phyloP scores from a whole-genome alignment of 139 green algal genomes.

The Haematococcus lacustris region DNA sequence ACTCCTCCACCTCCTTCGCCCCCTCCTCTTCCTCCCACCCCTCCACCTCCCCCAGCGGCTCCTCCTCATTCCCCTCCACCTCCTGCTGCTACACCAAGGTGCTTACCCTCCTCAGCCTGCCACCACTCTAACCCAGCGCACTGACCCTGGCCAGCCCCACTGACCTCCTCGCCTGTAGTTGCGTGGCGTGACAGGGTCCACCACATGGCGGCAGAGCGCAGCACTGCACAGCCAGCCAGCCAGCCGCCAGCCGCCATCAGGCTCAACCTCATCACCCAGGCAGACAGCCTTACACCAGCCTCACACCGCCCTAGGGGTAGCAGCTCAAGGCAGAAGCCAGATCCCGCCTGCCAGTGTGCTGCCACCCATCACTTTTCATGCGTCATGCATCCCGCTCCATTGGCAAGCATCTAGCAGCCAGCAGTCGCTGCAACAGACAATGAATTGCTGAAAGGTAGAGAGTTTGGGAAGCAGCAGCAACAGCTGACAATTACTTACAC shows the following conservation, averaged over 20 bases:
- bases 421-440: no score
- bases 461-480: neutral
- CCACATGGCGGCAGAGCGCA: conserved; percentile 5
- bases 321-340: no score
- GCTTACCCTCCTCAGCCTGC: neutral
- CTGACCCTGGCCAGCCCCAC: neutral
- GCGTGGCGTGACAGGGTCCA: neutral
- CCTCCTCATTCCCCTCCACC: neutral
- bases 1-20: no score
- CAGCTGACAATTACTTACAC: neutral
- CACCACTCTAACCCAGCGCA: neutral
- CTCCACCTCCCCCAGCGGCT: no score
- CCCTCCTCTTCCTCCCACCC: no score
- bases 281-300: no score
- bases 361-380: neutral
- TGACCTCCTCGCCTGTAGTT: neutral
- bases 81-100: neutral
- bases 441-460: neutral
- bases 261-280: neutral
- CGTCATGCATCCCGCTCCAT: neutral
- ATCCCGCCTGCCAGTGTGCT: no score
- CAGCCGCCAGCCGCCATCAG: neutral
- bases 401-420: no score
- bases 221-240: neutral
- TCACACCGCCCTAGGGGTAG: no score